Evolutionary conservation across 148 eudicot genomes (phyloP), one percentile per base, ranked within the genome.

Genomic region (Arctostaphylos glauca): DNA sequence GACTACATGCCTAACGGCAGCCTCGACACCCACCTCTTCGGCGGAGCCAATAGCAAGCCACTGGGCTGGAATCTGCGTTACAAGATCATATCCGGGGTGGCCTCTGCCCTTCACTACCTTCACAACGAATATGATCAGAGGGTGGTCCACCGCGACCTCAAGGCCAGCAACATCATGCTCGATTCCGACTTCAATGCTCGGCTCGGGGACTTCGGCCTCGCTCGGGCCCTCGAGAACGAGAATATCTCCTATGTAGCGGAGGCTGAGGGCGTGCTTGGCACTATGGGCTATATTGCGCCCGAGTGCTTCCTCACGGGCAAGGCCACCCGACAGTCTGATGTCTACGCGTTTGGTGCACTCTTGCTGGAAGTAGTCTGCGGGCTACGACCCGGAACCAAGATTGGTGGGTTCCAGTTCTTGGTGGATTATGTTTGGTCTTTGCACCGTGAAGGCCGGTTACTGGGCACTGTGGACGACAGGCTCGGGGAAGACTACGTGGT

Each of bases 1-100:
- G 97, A 95, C 76, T 94, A 91, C 90, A 91, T 95, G 97, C 98
- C 96, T 0, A 95, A 94, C 2, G 96, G 98, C 9, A 92, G 96
- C 82, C 91, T 95, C 0, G 98, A 95, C 87, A 78, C 72, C 87
- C 94, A 89, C 86, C 90, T 79, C 6, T 66, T 25, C 38, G 3
- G 2, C 0, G 3, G 0, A n/a, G 9, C 23, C 0, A 12, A 60
- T 2, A 62, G 60, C 72, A 54, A 23, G 2, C 87, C 91, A 12
- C 78, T 92, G 50, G 77, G 77, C 59, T 92, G 93, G 93, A 78
- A 73, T 3, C 83, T 78, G n/a, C 91, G 95, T 1, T 90, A 58
- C 81, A 90, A 86, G 79, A 90, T 91, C 60, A 56, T 92, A 0
- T 66, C 78, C 7, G 95, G 91, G 0, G 90, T 90, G 2, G 90